Conservation (phyloP, 108 stramenopile species). For the Discostella pseudostelligera region DNA sequence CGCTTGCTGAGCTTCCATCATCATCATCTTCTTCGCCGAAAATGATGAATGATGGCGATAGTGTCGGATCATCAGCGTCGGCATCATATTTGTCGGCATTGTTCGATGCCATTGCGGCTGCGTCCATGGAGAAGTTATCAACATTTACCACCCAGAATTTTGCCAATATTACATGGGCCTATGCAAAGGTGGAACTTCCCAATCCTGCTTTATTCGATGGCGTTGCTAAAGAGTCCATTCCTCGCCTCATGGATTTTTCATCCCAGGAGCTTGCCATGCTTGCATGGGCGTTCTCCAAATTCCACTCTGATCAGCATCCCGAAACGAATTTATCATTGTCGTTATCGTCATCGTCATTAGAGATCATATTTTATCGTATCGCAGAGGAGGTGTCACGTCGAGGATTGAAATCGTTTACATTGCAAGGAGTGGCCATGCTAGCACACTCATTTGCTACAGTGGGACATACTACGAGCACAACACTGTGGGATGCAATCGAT, state of each 20-base stretch:
- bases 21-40: background rate
- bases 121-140: background rate
- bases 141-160: slow-evolving; percentile 12
- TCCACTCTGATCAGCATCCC: background rate
- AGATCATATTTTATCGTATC: slow-evolving; percentile 40
- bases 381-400: slow-evolving; percentile 30
- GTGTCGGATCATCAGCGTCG: background rate
- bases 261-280: slow-evolving; percentile 28
- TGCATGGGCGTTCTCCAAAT: slow-evolving; percentile 37
- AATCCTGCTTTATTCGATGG: slow-evolving; percentile 24
- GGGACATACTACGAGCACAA: slow-evolving; percentile 6
- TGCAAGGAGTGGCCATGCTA: slow-evolving; percentile 39
- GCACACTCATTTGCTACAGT: slow-evolving; percentile 41
- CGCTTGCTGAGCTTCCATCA: slow-evolving; percentile 14
- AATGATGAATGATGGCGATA: background rate
- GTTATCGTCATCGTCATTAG: background rate
- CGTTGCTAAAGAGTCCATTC: slow-evolving; percentile 18
- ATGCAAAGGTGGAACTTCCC: slow-evolving; percentile 21
- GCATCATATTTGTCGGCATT: background rate
- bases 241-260: slow-evolving; percentile 14
- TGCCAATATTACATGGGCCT: slow-evolving; percentile 21
- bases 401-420: slow-evolving; percentile 26
- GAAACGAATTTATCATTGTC: slow-evolving; percentile 1
- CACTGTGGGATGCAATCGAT: slow-evolving; percentile 38
- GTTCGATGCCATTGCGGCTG: slow-evolving; percentile 16